Conservation (phyloP, 176 grass and related monocot species). For the Eleusine coracana region DNA sequence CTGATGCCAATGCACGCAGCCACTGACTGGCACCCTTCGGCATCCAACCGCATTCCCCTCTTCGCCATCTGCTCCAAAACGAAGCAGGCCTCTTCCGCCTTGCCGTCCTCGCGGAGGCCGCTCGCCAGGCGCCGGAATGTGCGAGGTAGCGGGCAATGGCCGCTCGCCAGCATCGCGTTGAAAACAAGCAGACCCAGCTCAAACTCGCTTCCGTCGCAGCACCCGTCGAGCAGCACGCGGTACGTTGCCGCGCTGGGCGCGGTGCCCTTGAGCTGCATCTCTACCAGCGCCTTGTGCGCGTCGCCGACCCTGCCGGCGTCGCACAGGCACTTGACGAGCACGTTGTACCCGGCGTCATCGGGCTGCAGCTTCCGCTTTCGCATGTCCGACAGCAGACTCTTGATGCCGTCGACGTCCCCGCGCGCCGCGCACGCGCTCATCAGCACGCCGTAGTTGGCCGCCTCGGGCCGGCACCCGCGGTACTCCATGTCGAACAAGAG, state of each 20-base stretch:
- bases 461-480: conserved; percentile 70
- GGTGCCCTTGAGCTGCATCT: conserved; percentile 71
- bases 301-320: conserved; percentile 48
- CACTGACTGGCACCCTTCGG: conserved; percentile 26
- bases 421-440: conserved; percentile 54
- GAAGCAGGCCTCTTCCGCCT: conserved; percentile 52
- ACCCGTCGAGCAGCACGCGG: conserved; percentile 65
- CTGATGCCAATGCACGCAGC: conserved; percentile 25
- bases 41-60: conserved; percentile 30
- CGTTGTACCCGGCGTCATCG: conserved; percentile 59
- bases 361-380: conserved; percentile 60
- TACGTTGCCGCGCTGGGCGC: conserved; percentile 58
- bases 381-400: conserved; percentile 58
- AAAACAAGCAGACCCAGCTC: conserved; percentile 49
- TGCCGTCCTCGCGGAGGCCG: conserved; percentile 45
- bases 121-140: conserved; percentile 27
- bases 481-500: conserved; percentile 98
- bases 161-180: conserved; percentile 62
- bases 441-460: conserved; percentile 77
- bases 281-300: conserved; percentile 62
- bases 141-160: conserved; percentile 47
- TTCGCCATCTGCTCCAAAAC: conserved; percentile 65
- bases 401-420: conserved; percentile 44
- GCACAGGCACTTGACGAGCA: conserved; percentile 69
- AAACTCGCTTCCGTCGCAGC: conserved; percentile 54